phyloP scores from a whole-genome alignment of 2,329 filamentous ascomycete species.

The Microcyclosporella mali region DNA sequence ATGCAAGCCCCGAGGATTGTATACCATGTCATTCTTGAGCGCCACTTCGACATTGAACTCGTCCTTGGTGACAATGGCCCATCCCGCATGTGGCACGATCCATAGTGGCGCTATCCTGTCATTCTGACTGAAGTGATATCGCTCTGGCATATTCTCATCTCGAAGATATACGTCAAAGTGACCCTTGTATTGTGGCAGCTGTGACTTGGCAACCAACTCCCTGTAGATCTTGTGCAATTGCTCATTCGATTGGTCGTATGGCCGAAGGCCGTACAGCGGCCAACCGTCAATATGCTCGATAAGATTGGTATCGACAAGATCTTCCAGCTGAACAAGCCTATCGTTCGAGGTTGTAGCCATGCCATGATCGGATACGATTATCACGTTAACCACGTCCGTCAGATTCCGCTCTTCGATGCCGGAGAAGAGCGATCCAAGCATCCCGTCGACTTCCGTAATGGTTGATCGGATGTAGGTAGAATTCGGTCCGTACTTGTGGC shows the following conservation, averaged over 20 bases:
- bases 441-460: conserved; percentile 71
- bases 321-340: conserved; percentile 81
- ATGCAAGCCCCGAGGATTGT: conserved; percentile 78
- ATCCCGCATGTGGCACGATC: conserved; percentile 87
- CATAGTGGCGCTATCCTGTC: conserved; percentile 87
- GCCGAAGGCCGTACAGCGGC: conserved; percentile 84
- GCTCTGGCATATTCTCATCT: conserved; percentile 80
- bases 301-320: conserved; percentile 69
- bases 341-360: conserved; percentile 88
- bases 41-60: conserved; percentile 71
- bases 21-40: conserved; percentile 57
- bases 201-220: conserved; percentile 45
- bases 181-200: conserved; percentile 55
- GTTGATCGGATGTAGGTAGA: conserved; percentile 81
- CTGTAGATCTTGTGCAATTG: conserved; percentile 60
- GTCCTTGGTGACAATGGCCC: conserved; percentile 76
- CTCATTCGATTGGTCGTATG: conserved; percentile 58
- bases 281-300: conserved; percentile 87
- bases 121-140: conserved; percentile 87
- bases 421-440: conserved; percentile 70
- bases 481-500: conserved; percentile 86
- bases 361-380: conserved; percentile 95
- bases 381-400: conserved; percentile 82
- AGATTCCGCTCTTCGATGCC: conserved; percentile 77
- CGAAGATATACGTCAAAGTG: conserved; percentile 82